Evolutionary conservation across 2,329 filamentous ascomycete genomes (phyloP), one percentile per base, ranked within the genome.

Genomic region (Fusarium sublunatum): DNA sequence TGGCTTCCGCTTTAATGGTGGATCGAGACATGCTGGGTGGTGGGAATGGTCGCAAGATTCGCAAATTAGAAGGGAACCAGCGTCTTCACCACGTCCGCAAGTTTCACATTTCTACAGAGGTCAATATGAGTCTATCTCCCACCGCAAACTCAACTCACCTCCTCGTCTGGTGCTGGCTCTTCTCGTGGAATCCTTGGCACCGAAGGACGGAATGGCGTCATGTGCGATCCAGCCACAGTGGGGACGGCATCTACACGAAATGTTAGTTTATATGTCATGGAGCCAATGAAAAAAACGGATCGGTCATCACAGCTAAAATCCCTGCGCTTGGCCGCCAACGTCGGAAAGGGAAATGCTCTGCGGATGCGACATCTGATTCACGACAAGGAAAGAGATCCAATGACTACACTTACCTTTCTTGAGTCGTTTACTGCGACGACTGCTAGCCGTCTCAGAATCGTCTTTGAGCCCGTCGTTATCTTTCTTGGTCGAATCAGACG

Each of bases 181-280:
- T 87, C 86, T 51, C 85, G 81, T 19, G 83, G 82, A 57, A 88
- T 82, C 62, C 87, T 85, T 15, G 89, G 91, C 13, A 89, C 88
- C 25, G 91, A 89, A 53, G 94, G 92, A 49, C 94, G 91, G 73
- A 96, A 93, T 71, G 94, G 87, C 60, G 92, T 95, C 93, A 98
- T 98, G 78, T 98, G 93, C 48, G 94, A 98, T 51, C 95, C 95
- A 65, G 93, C 93, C 67, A 99, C 92, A 31, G 92, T 97, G 39
- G 94, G 92, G 32, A 89, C 85, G 39, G 82, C 81, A 76, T 87
- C 85, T 73, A 63, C 43, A 59, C 32, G 53, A 56, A 58, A 58
- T 68, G 61, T 71, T 65, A 71, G 69, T 45, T 42, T 54, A 29
- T 40, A 40, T 24, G 19, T 26, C 38, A 51, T 41, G 13, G 32